A percentile compares a stretch with the other conserved stretches of the same genome.
These are phyloP conservation scores for Candida labiduridarum DNA, from an alignment of 1,139 yeast species.

Conservation along the genomic window DNA sequence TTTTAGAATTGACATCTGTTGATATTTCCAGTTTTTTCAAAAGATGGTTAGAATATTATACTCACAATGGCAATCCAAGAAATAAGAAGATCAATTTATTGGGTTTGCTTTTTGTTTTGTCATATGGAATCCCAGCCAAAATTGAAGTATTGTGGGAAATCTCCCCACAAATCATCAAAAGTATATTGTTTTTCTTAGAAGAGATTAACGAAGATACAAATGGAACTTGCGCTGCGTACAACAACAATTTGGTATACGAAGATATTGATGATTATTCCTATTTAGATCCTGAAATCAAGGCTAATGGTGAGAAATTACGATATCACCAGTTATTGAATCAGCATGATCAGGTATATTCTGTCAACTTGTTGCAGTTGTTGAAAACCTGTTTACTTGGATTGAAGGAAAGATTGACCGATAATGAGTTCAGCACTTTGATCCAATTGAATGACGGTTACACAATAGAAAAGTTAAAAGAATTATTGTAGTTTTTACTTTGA, in stretches of 20 bases:
- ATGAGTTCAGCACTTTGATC: slow-evolving; percentile 28
- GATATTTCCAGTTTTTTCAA: slow-evolving; percentile 28
- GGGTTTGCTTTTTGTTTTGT: slow-evolving; percentile 53
- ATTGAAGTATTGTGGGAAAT: slow-evolving; percentile 18
- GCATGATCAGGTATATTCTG: slow-evolving; percentile 61
- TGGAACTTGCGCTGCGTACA: slow-evolving; percentile 68
- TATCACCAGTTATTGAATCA: slow-evolving; percentile 47
- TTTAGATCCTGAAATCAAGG: slow-evolving; percentile 47
- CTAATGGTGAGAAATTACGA: slow-evolving; percentile 61
- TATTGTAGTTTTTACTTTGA: slow-evolving; percentile 3
- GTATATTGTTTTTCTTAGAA: slow-evolving; percentile 66
- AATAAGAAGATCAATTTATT: slow-evolving; percentile 63
- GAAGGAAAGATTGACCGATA: slow-evolving; percentile 22
- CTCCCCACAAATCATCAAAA: slow-evolving; percentile 45
- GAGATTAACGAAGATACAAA: slow-evolving; percentile 65
- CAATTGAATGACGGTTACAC: slow-evolving; percentile 36
- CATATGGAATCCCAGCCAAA: slow-evolving; percentile 25
- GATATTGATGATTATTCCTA: slow-evolving; percentile 52
- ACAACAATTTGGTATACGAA: slow-evolving; percentile 56
- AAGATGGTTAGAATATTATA: slow-evolving; percentile 40
- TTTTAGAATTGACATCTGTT: slow-evolving; percentile 34
- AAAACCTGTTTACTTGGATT: slow-evolving; percentile 23
- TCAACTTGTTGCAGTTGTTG: slow-evolving; percentile 40
- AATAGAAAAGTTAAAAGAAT: slow-evolving; percentile 28
- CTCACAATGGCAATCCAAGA: slow-evolving; percentile 67